These are phyloP conservation scores for Abelmoschus esculentus DNA, from an alignment of 345 rosid genomes.

Conservation along the genomic window DNA sequence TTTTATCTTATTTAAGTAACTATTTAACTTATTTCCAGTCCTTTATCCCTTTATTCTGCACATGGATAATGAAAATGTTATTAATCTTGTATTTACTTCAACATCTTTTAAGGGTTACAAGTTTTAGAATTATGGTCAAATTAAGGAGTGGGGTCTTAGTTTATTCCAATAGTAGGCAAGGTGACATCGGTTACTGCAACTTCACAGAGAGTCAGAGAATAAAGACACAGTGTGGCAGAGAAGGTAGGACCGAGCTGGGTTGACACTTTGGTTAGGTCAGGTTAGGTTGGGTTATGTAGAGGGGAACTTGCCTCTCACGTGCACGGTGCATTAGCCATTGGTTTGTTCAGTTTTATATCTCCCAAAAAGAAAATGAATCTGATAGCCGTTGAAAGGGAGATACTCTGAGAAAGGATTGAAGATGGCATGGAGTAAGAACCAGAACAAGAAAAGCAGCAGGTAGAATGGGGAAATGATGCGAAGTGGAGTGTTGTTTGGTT, in stretches of 20 bases:
- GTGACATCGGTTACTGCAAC: conserved; percentile 23
- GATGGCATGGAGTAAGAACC: not conserved
- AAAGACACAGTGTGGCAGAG: conserved; percentile 4
- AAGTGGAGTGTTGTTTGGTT: no score
- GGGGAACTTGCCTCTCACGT: conserved; percentile 12
- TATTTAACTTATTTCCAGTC: not conserved
- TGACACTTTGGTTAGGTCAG: not conserved
- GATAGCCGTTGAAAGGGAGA: not conserved
- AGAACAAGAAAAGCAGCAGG: no score
- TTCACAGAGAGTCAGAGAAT: not conserved
- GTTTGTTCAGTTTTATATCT: not conserved
- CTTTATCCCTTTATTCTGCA: not conserved
- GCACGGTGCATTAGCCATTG: not conserved
- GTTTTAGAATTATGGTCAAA: not conserved
- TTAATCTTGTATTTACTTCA: not conserved
- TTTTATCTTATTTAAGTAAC: not conserved
- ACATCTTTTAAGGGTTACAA: no score
- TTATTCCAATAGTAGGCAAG: conserved; percentile 9
- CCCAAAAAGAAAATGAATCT: not conserved
- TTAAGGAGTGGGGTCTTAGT: not conserved
- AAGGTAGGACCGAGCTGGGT: conserved; percentile 7
- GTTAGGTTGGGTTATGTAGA: not conserved
- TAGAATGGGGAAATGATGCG: no score
- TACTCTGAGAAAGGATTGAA: not conserved
- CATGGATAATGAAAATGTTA: not conserved